Percentiles rank a stretch among this genome's conserved stretches.
Conservation (phyloP, 2,329 filamentous ascomycete species). For the Calonectria crousiana region DNA sequence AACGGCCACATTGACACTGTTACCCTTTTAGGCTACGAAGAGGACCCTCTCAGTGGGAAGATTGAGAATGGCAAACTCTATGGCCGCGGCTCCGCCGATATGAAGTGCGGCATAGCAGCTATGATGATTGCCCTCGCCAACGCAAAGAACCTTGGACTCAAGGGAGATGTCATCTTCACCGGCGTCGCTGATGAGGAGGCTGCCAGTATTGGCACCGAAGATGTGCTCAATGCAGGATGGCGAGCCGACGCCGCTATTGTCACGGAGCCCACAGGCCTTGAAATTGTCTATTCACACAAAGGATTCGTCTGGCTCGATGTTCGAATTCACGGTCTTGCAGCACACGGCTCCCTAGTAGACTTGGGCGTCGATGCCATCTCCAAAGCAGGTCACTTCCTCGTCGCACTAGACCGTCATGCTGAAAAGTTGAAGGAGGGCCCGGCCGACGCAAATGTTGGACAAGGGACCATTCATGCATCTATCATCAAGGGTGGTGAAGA, state of each 20-base stretch:
- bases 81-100: constrained; percentile 62
- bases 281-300: constrained; percentile 60
- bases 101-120: constrained; percentile 65
- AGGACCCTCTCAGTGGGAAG: constrained; percentile 58
- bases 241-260: constrained; percentile 64
- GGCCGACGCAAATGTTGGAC: constrained; percentile 50
- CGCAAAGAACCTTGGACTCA: constrained; percentile 52
- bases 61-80: constrained; percentile 55
- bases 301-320: constrained; percentile 63
- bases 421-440: constrained; percentile 45
- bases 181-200: constrained; percentile 68
- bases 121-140: constrained; percentile 56
- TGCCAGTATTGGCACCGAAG: constrained; percentile 62
- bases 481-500: constrained; percentile 65
- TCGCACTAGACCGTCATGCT: constrained; percentile 57
- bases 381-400: constrained; percentile 60
- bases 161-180: constrained; percentile 64
- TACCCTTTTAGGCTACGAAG: constrained; percentile 59
- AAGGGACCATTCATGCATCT: constrained; percentile 59
- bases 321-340: constrained; percentile 54
- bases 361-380: constrained; percentile 63
- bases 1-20: constrained; percentile 68
- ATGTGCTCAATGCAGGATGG: constrained; percentile 65
- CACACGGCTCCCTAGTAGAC: constrained; percentile 58
- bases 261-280: constrained; percentile 59